Conservation (phyloP, 495 filamentous ascomycete genomes). For the Penicillium turbatum region DNA sequence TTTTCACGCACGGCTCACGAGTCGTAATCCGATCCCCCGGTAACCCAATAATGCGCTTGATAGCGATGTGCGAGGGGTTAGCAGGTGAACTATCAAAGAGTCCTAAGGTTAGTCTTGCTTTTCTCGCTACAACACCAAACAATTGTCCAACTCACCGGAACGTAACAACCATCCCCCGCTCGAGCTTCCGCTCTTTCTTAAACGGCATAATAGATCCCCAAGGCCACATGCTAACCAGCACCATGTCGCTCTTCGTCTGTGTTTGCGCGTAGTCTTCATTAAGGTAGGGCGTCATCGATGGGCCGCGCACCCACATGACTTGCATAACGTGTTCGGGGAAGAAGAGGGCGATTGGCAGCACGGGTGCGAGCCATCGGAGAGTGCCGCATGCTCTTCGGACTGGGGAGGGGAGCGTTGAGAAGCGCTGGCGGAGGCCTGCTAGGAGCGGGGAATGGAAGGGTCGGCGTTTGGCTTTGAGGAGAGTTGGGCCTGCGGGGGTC, state of each 20-base stretch:
- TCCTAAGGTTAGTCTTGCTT: too few relatives aligned
- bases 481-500: constrained; percentile 10
- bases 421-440: constrained; percentile 29
- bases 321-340: constrained; percentile 60
- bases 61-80: constrained; percentile 52
- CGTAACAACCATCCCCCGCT: constrained; percentile 52
- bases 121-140: too few relatives aligned
- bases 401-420: constrained; percentile 30
- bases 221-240: constrained; percentile 47
- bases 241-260: constrained; percentile 47
- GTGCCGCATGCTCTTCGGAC: constrained; percentile 27
- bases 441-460: constrained; percentile 21
- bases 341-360: constrained; percentile 60
- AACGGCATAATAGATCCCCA: constrained; percentile 33
- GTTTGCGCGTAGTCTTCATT: constrained; percentile 60
- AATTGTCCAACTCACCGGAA: constrained; percentile 50
- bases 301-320: constrained; percentile 59
- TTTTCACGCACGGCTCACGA: constrained; percentile 54
- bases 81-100: constrained; percentile 64
- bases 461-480: constrained; percentile 6
- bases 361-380: constrained; percentile 52
- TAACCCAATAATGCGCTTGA: constrained; percentile 68
- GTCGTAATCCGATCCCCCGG: constrained; percentile 65
- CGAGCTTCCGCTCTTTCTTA: constrained; percentile 38
- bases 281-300: constrained; percentile 74